Conservation (phyloP, 2,329 filamentous ascomycete genomes). For the Corinectria fuckeliana region DNA sequence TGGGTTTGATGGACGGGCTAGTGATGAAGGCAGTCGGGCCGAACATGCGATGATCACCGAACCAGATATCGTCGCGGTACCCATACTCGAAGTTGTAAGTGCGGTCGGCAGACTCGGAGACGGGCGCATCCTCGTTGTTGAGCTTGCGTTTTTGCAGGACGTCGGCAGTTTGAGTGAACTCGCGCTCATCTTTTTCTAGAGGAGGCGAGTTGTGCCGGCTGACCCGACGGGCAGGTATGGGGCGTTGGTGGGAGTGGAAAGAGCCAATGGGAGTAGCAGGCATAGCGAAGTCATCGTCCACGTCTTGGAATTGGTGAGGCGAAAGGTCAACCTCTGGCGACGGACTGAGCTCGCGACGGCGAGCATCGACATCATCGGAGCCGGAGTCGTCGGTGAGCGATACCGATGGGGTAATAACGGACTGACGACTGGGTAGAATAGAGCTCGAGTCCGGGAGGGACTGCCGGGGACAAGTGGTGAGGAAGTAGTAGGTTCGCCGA, state of each 20-base stretch:
- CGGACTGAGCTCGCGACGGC: conserved; percentile 77
- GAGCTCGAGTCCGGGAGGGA: conserved; percentile 67
- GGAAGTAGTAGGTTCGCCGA: conserved; percentile 93
- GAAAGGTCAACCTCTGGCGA: conserved; percentile 95
- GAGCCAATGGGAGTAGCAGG: conserved; percentile 69
- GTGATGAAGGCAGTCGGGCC: conserved; percentile 54
- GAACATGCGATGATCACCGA: conserved; percentile 53
- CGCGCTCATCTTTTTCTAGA: conserved; percentile 91
- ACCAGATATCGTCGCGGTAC: conserved; percentile 58
- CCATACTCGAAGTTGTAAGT: conserved; percentile 42
- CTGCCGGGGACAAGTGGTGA: conserved; percentile 86
- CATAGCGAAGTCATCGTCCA: conserved; percentile 64
- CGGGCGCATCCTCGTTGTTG: conserved; percentile 49
- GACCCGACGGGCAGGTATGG: conserved; percentile 48
- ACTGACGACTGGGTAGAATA: conserved; percentile 34
- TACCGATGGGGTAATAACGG: conserved; percentile 83
- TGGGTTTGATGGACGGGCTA: conserved; percentile 59
- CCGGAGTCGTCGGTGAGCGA: conserved; percentile 60
- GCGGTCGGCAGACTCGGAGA: conserved; percentile 41
- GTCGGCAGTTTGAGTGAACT: conserved; percentile 95
- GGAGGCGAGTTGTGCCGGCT: conserved; percentile 81
- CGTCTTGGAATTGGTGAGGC: conserved; percentile 82
- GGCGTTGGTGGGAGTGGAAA: conserved; percentile 58
- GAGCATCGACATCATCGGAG: conserved; percentile 75
- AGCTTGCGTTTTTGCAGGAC: conserved; percentile 75